Base-by-base conservation (phyloP, 129 eudicot genomes). In the Silybum marianum region DNA sequence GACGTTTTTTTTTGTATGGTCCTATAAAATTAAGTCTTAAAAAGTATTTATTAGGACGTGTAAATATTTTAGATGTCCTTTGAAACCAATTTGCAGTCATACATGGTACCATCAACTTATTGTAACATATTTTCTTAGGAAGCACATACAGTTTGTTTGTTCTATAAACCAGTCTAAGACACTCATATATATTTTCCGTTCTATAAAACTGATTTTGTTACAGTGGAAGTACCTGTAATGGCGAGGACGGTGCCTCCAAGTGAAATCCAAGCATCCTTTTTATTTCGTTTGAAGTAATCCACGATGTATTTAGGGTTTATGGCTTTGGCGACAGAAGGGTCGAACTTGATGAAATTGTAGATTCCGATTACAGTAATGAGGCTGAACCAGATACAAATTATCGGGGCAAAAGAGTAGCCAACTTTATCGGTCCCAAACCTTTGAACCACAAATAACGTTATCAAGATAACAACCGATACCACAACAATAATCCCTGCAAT, bases 371-470 rank as follows among this genome's bases (percentile, higher is more conserved):
- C 74, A 18, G 86, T 84, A 32, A 80, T 87, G 13, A 87, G 62
- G 0, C 40, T 6, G 78, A 91, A 91, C 91, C 96, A 91, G 7
- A 89, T 44, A 23, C 80, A 81, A 11, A 92, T 78, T 23, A 94
- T 78, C 16, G 96, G 96, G 24, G 96, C 93, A 76, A 91, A 91
- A 9, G 82, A 80, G 78, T 81, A 89, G 40, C 93, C 93, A 19
- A 91, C 93, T 91, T 87, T 90, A 69, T 92, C 96, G 0, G 97
- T 94, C 25, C 98, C 98, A 25, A 87, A 90, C 60, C 97, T 86
- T 81, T 94, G 98, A n/a, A 83, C 84, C 86, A 84, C 74, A 86
- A 92, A 94, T 12, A 94, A 80, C 32, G 40, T 14, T 39, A 94
- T 32, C 70, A 92, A 68, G 79, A 94, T 92, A 10, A 71, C 89